phyloP scores from a whole-genome alignment of 192 early-diverging fungal genomes.

The Phlyctochytrium arcticum region DNA sequence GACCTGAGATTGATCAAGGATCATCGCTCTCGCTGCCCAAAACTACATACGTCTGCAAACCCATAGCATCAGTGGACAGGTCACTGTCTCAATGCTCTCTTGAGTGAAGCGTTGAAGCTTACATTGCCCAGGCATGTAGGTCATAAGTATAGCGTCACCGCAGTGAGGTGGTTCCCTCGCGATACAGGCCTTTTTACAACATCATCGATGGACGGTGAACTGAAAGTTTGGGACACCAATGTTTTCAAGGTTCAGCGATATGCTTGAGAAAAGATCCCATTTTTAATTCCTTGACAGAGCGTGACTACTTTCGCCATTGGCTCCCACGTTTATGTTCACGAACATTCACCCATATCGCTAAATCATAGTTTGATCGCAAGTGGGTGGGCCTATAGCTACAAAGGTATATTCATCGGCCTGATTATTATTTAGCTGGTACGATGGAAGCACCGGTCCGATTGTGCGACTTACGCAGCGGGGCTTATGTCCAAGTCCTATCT shows the following conservation, averaged over 20 bases:
- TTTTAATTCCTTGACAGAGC: conserved; percentile 27
- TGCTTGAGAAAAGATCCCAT: neutral
- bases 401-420: too few species aligned
- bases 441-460: conserved; percentile 66
- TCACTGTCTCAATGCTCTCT: conserved; percentile 18
- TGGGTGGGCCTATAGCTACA: conserved; percentile 27
- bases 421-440: conserved; percentile 48
- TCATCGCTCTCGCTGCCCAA: too few species aligned
- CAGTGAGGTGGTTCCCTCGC: conserved; percentile 75
- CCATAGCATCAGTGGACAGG: conserved; percentile 31
- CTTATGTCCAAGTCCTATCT: conserved; percentile 32
- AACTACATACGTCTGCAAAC: too few species aligned
- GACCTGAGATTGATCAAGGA: too few species aligned
- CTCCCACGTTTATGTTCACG: conserved; percentile 62
- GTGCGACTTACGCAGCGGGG: conserved; percentile 71
- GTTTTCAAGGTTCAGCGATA: conserved; percentile 51
- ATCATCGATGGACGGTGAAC: conserved; percentile 69
- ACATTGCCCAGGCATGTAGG: conserved; percentile 20
- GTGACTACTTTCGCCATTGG: conserved; percentile 66
- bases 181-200: conserved; percentile 83
- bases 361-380: conserved; percentile 72
- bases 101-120: neutral
- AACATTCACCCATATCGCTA: conserved; percentile 69
- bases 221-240: conserved; percentile 81
- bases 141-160: conserved; percentile 67